phyloP scores from a whole-genome alignment of 2,329 filamentous ascomycete species.

The Leptographium radiaticola region DNA sequence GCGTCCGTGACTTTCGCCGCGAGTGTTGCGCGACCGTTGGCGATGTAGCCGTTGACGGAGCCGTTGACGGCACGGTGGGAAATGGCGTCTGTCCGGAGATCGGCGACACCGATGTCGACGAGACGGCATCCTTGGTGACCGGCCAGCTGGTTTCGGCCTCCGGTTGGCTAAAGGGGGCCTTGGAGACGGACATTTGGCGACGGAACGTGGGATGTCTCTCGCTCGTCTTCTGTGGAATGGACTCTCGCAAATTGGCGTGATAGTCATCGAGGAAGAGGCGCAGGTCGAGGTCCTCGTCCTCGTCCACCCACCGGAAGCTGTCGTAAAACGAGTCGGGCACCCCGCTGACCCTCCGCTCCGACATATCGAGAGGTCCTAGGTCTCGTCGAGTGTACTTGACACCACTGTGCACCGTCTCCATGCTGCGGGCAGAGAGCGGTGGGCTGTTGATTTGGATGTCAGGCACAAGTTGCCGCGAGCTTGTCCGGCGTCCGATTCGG shows the following conservation, averaged over 20 bases:
- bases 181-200: constrained; percentile 58
- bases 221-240: constrained; percentile 28
- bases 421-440: constrained; percentile 6
- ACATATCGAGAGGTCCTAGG: background rate
- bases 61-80: constrained; percentile 10
- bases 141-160: constrained; percentile 36
- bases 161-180: constrained; percentile 46
- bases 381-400: background rate
- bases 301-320: constrained; percentile 61
- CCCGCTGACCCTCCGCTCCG: constrained; percentile 10
- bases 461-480: constrained; percentile 19
- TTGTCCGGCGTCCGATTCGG: constrained; percentile 28
- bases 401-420: constrained; percentile 4
- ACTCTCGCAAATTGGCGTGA: constrained; percentile 46
- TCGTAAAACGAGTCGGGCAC: constrained; percentile 47
- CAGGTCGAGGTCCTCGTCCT: constrained; percentile 57
- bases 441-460: constrained; percentile 15
- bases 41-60: constrained; percentile 11
- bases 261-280: constrained; percentile 57
- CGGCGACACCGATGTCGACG: background rate
- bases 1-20: constrained; percentile 39
- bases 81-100: constrained; percentile 12
- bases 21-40: constrained; percentile 18
- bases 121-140: constrained; percentile 25
- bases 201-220: constrained; percentile 49